Evolutionary conservation across 306 rosid species (phyloP), one percentile per base, ranked within the genome.

Genomic region (Pyrus pyrifolia): DNA sequence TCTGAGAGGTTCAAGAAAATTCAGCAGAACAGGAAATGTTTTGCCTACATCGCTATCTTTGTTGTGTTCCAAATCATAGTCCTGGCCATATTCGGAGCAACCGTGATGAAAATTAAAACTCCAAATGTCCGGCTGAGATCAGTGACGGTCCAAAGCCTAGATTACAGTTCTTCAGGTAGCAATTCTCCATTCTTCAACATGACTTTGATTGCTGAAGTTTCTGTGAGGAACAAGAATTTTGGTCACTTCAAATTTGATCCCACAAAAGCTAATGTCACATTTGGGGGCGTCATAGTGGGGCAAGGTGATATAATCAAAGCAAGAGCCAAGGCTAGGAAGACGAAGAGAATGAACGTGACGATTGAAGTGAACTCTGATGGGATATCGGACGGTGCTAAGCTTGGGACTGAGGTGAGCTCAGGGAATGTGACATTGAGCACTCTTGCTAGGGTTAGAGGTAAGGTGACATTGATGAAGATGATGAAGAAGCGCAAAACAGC

Each of bases 401-500:
- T 75, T 45, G 51, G 40, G 5, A 64, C 17, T 31, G 63, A 64
- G 42, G 30, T 57, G 12, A 63, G 22, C 12, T 27, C 72, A 15
- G 72, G 66, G 46, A 78, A 78, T 71, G 22, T 72, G 13, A 67
- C 74, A 19, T 33, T 79, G 44, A 29, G 18, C 0, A 52, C 78
- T 18, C 21, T 73, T 13, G 58, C 82, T 2, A 66, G 51, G 29
- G 45, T 79, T 68, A 73, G 74, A n/a, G 82, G 82, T 4, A 73
- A 73, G 62, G 74, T 79, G 22, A 44, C 70, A 12, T 18, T 73
- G 69, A 57, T 79, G 74, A 61, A 69, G 62, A 8, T 79, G 68
- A 67, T 79, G 68, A 79, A 79, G 82, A 79, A 79, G 74, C 33
- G 35, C 35, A 73, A 79, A 53, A 79, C 78, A n/a, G 78, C 82